Evolutionary conservation across 176 grass and related monocot species (phyloP), one percentile per base, ranked within the genome.

Genomic region (Elaeis guineensis): DNA sequence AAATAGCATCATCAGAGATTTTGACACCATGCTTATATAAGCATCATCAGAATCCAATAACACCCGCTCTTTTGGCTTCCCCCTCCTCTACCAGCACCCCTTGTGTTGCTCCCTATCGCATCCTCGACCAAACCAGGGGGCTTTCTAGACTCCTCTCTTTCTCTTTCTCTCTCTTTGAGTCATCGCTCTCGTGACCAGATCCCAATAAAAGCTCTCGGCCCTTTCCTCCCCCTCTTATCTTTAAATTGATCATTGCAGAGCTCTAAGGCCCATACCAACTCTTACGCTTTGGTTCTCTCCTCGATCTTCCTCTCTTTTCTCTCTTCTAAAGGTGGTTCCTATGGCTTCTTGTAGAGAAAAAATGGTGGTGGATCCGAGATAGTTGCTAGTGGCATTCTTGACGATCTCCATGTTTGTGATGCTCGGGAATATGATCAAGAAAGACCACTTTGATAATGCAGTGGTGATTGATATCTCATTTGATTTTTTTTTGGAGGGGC

Each of bases 401-500:
- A 95, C 90, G 25, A 19, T 83, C 57, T 81, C 86, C 82, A 95
- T 95, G 90, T 95, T 95, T 70, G 52, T 77, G 62, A 86, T 95
- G 90, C 77, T 95, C 63, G 82, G 86, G 56, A 89, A 95, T 69
- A 90, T 86, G 82, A 86, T 95, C 77, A 78, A 72, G 66, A 71
- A 67, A 59, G 90, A 95, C 54, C 85, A 95, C 69, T 89, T 95
- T 72, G 78, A 81, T 49, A 52, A 63, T 17, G 19, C 59, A 18
- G 72, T 71, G 67, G 78, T 81, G 61, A 28, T 52, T 7, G 3
- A 9, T 23, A 35, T 35, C 32, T 35, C 32, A 35, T 1, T 1
- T n/a, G n/a, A n/a, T 11, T 1, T 35, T 9, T 35, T 6, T 35
- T 50, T 35, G 5, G 3, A 1, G n/a, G n/a, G n/a, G 5, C 6